These are phyloP conservation scores for Aspergillus sp. DNA, from an alignment of 2,329 filamentous ascomycete genomes.

Conservation along the genomic window DNA sequence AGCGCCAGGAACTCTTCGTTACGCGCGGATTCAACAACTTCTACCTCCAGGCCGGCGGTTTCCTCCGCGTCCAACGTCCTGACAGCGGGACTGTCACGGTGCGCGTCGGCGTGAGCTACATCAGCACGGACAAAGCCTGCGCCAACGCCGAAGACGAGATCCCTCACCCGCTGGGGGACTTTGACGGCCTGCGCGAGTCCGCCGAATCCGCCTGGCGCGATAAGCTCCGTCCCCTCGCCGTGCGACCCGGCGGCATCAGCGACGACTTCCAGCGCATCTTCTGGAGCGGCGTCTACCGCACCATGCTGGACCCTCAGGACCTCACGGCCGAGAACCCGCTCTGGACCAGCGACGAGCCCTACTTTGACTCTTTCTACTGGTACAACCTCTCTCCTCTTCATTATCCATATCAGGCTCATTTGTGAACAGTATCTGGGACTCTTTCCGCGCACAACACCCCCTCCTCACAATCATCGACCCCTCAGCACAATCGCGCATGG, in stretches of 20 bases:
- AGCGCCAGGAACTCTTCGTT: constrained; percentile 54
- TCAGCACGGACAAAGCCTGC: constrained; percentile 65
- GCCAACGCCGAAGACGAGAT: constrained; percentile 65
- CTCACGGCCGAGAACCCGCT: constrained; percentile 70
- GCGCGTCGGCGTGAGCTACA: constrained; percentile 67
- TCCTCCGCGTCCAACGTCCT: constrained; percentile 57
- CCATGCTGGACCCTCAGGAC: constrained; percentile 69
- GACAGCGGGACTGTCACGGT: constrained; percentile 53
- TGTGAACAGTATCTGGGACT: constrained; percentile 59
- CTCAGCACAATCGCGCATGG: constrained; percentile 58
- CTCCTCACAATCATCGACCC: constrained; percentile 68
- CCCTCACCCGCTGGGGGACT: constrained; percentile 42
- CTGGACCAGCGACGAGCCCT: constrained; percentile 64
- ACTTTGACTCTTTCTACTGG: constrained; percentile 74
- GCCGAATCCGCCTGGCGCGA: constrained; percentile 19
- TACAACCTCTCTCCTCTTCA: constrained; percentile 17
- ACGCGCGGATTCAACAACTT: constrained; percentile 58
- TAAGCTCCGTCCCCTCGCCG: constrained; percentile 45
- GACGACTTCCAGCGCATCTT: constrained; percentile 54
- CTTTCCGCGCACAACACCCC: constrained; percentile 65
- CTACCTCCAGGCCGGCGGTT: constrained; percentile 59
- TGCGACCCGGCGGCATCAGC: constrained; percentile 3
- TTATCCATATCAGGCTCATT: not conserved
- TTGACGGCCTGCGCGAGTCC: constrained; percentile 37
- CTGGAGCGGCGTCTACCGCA: constrained; percentile 67